Conservation (phyloP, 257 asterid species). For the Gentiana straminea region DNA sequence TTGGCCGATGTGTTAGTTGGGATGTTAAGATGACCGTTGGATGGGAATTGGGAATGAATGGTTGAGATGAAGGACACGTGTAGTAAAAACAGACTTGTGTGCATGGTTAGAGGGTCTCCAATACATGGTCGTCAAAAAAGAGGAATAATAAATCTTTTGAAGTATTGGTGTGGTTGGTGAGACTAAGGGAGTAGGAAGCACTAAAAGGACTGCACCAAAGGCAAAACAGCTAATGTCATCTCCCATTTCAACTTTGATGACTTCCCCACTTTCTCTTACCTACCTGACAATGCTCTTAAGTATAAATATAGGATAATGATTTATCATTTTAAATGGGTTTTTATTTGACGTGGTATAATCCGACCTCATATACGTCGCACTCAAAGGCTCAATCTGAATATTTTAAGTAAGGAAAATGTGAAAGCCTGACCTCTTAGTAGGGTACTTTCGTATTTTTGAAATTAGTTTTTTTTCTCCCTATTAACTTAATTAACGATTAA, state of each 20-base stretch:
- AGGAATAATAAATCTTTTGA: neutral
- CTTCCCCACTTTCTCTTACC: no score
- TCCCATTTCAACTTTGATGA: neutral
- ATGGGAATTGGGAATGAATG: constrained; percentile 7
- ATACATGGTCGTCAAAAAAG: neutral
- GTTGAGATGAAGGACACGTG: constrained; percentile 15
- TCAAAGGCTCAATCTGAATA: no score
- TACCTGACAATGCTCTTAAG: no score
- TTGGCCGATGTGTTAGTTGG: constrained; percentile 30
- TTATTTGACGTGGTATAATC: no score
- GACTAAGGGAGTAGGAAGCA: neutral
- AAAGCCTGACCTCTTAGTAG: no score
- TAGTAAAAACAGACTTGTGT: neutral
- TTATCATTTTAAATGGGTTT: no score
- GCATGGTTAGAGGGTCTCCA: constrained; percentile 9
- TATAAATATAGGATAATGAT: no score
- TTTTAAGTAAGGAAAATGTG: no score
- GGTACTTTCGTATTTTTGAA: no score
- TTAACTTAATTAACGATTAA: no score
- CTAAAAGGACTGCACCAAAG: constrained; percentile 4
- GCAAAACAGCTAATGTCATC: constrained; percentile 1
- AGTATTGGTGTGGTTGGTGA: constrained; percentile 13
- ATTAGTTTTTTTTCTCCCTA: no score
- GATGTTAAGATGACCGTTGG: constrained; percentile 18
- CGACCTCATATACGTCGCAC: no score